Evolutionary conservation across 202 grass and related monocot genomes (phyloP), one percentile per base, ranked within the genome.

Genomic region (Saccharum hybrid): DNA sequence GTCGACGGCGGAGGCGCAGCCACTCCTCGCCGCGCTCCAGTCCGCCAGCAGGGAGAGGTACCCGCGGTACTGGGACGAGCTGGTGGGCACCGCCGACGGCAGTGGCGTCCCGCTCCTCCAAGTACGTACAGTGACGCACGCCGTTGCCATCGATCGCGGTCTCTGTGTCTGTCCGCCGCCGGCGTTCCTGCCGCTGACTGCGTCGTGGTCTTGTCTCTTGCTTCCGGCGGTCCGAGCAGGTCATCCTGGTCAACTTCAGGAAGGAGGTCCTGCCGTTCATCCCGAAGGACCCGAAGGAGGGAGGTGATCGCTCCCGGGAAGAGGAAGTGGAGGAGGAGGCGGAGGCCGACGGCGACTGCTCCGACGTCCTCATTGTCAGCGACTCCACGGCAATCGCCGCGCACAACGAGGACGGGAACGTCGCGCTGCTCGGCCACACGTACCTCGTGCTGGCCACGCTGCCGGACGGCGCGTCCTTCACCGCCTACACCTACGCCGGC

Each of bases 211-310:
- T 18, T 5, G 48, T 51, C 48, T 52, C 49, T 56, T 21, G 7
- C 7, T 57, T 10, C 57, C 21, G 57, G 0, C 57, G 7, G 52
- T 61, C 21, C 37, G 31, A 18, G 10, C 91, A 94, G 91, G 80
- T 96, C 63, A 78, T 92, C 57, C 68, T 98, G 56, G 45, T 92
- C 16, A 98, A 94, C 81, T 82, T 98, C 39, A 86, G 89, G 65
- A 98, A 98, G 80, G 96, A 96, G 84, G 79, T 94, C 18, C 77
- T 87, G 4, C 87, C 91, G 45, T 98, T 98, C 84, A 31, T 92
- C 45, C 63, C 80, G 0, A 82, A 86, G 57, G 51, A 71, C 33
- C 33, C 33, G 37, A 81, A 8, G 4, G 88, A 22, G 0, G 49
- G 77, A 22, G 43, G 2, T 0, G 49, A 70, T 0, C 41, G 12